phyloP scores from a whole-genome alignment of 2,329 filamentous ascomycete genomes.

The Phialophora expanda region DNA sequence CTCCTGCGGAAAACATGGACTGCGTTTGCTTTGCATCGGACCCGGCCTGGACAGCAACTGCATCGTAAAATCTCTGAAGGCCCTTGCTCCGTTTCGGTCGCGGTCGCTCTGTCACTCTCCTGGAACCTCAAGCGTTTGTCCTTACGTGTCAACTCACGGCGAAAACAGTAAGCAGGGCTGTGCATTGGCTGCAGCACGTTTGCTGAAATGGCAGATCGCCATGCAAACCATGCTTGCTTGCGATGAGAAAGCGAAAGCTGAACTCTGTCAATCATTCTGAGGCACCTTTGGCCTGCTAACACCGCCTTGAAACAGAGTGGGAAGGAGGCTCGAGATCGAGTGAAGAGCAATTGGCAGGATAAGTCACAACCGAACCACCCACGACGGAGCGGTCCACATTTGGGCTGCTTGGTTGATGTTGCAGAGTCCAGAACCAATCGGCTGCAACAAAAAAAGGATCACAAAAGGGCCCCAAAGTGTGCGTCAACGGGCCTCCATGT shows the following conservation, averaged over 20 bases:
- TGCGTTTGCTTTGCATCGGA: neutral
- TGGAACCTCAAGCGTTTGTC: neutral
- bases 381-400: neutral
- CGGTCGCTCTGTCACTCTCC: neutral
- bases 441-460: neutral
- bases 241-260: neutral
- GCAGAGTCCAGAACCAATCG: neutral
- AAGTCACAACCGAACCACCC: neutral
- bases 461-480: neutral
- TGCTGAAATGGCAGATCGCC: neutral
- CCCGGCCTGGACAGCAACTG: neutral
- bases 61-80: neutral
- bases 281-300: neutral
- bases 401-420: neutral
- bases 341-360: neutral
- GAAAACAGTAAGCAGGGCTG: neutral
- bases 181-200: neutral
- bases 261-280: neutral
- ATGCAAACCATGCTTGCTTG: neutral
- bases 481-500: neutral
- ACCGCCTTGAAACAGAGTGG: neutral
- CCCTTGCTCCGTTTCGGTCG: neutral
- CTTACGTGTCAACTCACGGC: no score
- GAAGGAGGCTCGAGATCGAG: neutral
- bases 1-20: no score